These are phyloP conservation scores for Alternaria rosae DNA, from an alignment of 2,329 filamentous ascomycete species.

Conservation along the genomic window DNA sequence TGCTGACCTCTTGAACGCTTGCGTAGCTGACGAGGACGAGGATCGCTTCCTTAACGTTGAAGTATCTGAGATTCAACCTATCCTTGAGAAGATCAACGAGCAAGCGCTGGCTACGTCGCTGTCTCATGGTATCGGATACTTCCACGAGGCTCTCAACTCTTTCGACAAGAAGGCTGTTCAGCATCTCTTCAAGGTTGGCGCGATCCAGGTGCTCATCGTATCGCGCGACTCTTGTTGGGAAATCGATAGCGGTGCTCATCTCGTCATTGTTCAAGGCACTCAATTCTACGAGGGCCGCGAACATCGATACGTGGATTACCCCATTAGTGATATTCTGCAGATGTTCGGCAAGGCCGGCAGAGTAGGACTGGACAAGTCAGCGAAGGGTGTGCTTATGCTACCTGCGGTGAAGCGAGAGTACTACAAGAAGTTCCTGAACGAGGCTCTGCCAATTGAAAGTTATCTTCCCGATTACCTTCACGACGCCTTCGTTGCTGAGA, in stretches of 20 bases:
- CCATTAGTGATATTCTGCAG: constrained; percentile 90
- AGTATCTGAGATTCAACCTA: constrained; percentile 78
- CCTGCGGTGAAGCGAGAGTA: constrained; percentile 94
- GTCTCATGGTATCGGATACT: constrained; percentile 94
- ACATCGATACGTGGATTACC: constrained; percentile 96
- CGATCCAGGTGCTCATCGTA: constrained; percentile 83
- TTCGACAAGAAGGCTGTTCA: constrained; percentile 94
- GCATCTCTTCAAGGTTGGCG: constrained; percentile 87
- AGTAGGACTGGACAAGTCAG: constrained; percentile 77
- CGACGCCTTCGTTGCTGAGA: constrained; percentile 95
- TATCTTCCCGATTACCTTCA: constrained; percentile 90
- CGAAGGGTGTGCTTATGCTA: constrained; percentile 95
- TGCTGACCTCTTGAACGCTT: constrained; percentile 85
- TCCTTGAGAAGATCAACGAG: constrained; percentile 85
- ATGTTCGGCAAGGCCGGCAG: constrained; percentile 96
- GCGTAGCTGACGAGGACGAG: constrained; percentile 86
- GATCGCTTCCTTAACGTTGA: constrained; percentile 91
- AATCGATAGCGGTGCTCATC: constrained; percentile 82
- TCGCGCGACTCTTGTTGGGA: constrained; percentile 97
- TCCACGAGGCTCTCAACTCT: constrained; percentile 88
- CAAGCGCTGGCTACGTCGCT: constrained; percentile 86
- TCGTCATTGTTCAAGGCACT: constrained; percentile 96
- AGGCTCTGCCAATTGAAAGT: constrained; percentile 93
- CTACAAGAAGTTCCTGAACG: constrained; percentile 98
- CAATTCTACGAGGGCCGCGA: constrained; percentile 97